phyloP scores from a whole-genome alignment of 495 filamentous ascomycete genomes.

The Daldinia caldariorum region DNA sequence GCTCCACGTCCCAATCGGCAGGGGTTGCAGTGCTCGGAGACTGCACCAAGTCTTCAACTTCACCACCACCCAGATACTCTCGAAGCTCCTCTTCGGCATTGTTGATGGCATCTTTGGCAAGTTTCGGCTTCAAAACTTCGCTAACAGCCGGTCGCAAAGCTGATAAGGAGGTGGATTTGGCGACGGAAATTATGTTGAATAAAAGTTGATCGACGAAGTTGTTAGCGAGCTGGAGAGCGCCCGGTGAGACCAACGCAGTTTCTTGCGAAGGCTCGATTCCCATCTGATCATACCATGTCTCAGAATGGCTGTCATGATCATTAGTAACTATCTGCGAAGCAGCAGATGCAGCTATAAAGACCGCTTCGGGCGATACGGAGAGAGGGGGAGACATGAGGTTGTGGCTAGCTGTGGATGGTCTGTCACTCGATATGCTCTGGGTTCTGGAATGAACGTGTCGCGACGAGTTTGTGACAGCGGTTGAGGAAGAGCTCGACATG shows the following conservation, averaged over 20 bases:
- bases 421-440: conserved; percentile 66
- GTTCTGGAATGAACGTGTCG: conserved; percentile 55
- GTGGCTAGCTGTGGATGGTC: conserved; percentile 59
- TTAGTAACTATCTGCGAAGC: conserved; percentile 92
- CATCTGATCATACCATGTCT: conserved; percentile 70
- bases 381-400: conserved; percentile 68
- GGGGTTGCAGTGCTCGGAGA: conserved; percentile 61
- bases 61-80: conserved; percentile 83
- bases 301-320: conserved; percentile 79
- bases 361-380: conserved; percentile 79
- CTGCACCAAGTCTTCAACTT: conserved; percentile 72
- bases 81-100: conserved; percentile 91
- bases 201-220: conserved; percentile 93
- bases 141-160: conserved; percentile 82
- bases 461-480: conserved; percentile 48
- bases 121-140: conserved; percentile 86
- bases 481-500: conserved; percentile 54
- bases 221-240: conserved; percentile 84
- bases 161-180: conserved; percentile 82
- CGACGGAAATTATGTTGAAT: conserved; percentile 81
- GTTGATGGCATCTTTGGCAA: conserved; percentile 86
- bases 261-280: conserved; percentile 70
- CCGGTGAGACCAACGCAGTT: conserved; percentile 77
- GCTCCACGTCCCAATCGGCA: conserved; percentile 82
- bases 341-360: conserved; percentile 88